Evolutionary conservation across 331 rosid genomes (phyloP).

Genomic region (Prunus yedoensis): DNA sequence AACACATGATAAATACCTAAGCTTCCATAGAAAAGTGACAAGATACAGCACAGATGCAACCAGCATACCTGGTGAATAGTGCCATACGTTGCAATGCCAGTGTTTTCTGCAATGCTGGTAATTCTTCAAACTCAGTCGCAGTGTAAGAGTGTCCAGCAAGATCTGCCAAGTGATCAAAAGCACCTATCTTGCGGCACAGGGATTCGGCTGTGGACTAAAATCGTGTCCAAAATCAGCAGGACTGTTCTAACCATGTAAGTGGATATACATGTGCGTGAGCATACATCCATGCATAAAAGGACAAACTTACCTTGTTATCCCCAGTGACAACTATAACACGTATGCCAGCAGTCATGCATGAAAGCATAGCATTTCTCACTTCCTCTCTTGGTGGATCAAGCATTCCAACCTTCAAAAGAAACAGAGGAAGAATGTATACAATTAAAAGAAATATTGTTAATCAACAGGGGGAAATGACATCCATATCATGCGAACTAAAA

Average conservation of each 20-base stretch:
- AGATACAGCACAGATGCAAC: constrained; percentile 10
- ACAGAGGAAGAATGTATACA: constrained; percentile 8
- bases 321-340: constrained; percentile 99
- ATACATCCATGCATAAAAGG: constrained; percentile 4
- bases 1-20: constrained; percentile 8
- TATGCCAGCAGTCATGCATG: constrained; percentile 98
- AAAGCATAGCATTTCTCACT: constrained; percentile 93
- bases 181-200: constrained; percentile 94
- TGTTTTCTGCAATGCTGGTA: constrained; percentile 83
- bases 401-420: constrained; percentile 81
- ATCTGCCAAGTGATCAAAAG: constrained; percentile 76
- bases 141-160: constrained; percentile 79
- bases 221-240: constrained; percentile 32
- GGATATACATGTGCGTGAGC: background rate
- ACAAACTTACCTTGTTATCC: constrained; percentile 77
- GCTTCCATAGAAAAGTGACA: constrained; percentile 12
- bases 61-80: constrained; percentile 75
- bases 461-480: background rate
- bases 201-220: constrained; percentile 97
- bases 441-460: background rate
- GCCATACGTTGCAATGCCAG: constrained; percentile 92
- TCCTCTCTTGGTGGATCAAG: constrained; percentile 99
- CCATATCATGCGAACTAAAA: background rate
- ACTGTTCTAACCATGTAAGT: constrained; percentile 1
- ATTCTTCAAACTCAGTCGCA: constrained; percentile 94